These are phyloP conservation scores for Leishmania lainsoni DNA, from an alignment of 208 protist genomes.

Conservation along the genomic window DNA sequence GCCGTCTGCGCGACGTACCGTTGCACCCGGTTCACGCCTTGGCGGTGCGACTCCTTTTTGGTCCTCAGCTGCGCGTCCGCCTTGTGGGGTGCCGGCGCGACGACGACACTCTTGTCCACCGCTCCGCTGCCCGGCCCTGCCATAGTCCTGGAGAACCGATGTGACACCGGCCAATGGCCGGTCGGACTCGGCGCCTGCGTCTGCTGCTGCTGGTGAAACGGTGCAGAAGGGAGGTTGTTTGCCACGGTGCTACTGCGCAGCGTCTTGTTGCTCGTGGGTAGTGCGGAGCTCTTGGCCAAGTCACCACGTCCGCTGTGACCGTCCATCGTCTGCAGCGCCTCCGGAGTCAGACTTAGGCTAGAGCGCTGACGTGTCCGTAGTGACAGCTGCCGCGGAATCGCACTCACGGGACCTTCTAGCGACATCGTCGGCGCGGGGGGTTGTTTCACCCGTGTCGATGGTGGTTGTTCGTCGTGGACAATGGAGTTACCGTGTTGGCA, in stretches of 20 bases:
- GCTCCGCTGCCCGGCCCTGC: neutral
- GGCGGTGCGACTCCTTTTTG: slow-evolving; percentile 17
- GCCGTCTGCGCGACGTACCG: slow-evolving; percentile 59
- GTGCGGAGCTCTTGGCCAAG: neutral
- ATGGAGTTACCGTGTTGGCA: neutral
- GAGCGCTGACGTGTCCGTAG: slow-evolving; percentile 5
- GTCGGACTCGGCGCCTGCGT: slow-evolving; percentile 11
- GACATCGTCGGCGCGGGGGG: neutral
- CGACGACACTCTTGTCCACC: neutral
- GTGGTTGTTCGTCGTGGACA: neutral
- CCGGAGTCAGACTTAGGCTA: slow-evolving; percentile 6
- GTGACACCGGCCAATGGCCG: neutral
- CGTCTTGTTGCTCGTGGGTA: neutral
- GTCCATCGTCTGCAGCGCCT: neutral
- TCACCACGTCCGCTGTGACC: neutral
- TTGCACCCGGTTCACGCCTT: slow-evolving; percentile 20
- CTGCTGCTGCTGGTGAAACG: slow-evolving; percentile 16
- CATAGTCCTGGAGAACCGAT: neutral
- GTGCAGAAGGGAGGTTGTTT: slow-evolving; percentile 1
- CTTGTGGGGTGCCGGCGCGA: neutral
- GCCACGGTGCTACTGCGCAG: neutral
- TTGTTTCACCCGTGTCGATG: neutral
- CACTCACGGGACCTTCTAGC: neutral
- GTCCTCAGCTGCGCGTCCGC: slow-evolving; percentile 5
- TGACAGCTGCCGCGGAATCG: slow-evolving; percentile 7